Base-by-base conservation (phyloP, 1,284 basidiomycete species). In the Trichosporon sp. region DNA sequence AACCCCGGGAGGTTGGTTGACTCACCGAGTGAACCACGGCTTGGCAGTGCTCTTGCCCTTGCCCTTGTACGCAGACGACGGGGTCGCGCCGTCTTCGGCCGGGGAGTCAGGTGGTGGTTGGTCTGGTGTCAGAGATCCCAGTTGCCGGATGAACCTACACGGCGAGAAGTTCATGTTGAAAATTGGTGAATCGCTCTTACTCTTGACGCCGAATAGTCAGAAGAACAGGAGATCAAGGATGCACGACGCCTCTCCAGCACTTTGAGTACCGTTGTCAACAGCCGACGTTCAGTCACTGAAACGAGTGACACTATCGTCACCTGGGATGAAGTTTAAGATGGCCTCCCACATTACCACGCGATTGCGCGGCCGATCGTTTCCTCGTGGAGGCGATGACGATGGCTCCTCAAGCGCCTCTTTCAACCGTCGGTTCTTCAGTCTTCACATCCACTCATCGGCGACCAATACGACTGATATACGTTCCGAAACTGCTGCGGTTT, bases 21-120 rank as follows among this genome's bases (percentile, higher is more conserved):
- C 73, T 81, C 82, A 72, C 85, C 79, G 56, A 62, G 87, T 86
- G 71, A 90, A 89, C 89, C 89, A 91, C 29, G 88, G 85, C 66
- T 85, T 83, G 64, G 56, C 56, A 13, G 84, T 81, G 32, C 78
- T 67, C 72, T 81, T 83, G 62, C 76, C 75, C 75, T 83, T 78
- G 67, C 71, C 64, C 63, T 67, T 68, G 31, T 27, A 27, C 12
- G 34, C 66, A 25, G 47, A 18, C 13, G 58, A 34, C 5, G 74
- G 69, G 13, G 75, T 68, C 18, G 76, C 75, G 21, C 76, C 75
- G 58, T 78, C 75, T 3, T 75, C 72, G 21, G 73, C 71, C n/a
- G 78, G 80, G 7, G 78, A 78, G 68, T 83, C 82, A 21, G 82
- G 82, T 3, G 82, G 82, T 11, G 81, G 81, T 74, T 83, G 81